phyloP scores from a whole-genome alignment of 495 filamentous ascomycete species.

The Annulohypoxylon bovei region DNA sequence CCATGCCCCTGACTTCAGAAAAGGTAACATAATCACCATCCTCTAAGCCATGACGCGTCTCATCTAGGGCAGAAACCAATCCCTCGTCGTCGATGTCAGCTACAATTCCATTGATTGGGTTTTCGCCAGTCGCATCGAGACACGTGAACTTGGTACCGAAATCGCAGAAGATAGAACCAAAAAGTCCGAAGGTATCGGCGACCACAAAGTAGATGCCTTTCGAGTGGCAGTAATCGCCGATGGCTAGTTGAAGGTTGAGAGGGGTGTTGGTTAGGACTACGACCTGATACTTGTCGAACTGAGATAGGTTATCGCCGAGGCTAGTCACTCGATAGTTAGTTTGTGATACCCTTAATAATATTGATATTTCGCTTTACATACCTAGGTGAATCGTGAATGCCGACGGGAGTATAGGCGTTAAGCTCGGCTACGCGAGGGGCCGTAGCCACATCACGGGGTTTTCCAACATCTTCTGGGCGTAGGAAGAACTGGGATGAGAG shows the following conservation, averaged over 20 bases:
- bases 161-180: slow-evolving; percentile 96
- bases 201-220: slow-evolving; percentile 91
- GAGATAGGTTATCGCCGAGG: slow-evolving; percentile 73
- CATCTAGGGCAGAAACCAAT: slow-evolving; percentile 92
- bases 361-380: slow-evolving; percentile 35
- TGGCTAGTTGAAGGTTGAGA: slow-evolving; percentile 77
- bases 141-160: slow-evolving; percentile 93
- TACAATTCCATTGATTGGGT: slow-evolving; percentile 86
- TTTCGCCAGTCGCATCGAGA: slow-evolving; percentile 91
- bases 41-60: slow-evolving; percentile 93
- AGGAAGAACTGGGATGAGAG: slow-evolving; percentile 98
- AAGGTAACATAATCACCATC: slow-evolving; percentile 98
- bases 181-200: slow-evolving; percentile 89
- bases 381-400: slow-evolving; percentile 69
- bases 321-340: slow-evolving; percentile 48
- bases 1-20: slow-evolving; percentile 92
- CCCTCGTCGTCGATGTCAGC: slow-evolving; percentile 89
- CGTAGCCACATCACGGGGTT: slow-evolving; percentile 85
- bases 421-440: slow-evolving; percentile 91
- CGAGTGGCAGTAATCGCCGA: slow-evolving; percentile 91
- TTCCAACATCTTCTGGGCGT: slow-evolving; percentile 85
- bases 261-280: slow-evolving; percentile 89
- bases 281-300: slow-evolving; percentile 88
- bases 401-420: slow-evolving; percentile 94
- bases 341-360: background rate